A percentile compares a stretch with the other conserved stretches of the same genome.
Evolutionary conservation across 2,329 filamentous ascomycete genomes (phyloP).

Genomic region (Fusarium sp.): DNA sequence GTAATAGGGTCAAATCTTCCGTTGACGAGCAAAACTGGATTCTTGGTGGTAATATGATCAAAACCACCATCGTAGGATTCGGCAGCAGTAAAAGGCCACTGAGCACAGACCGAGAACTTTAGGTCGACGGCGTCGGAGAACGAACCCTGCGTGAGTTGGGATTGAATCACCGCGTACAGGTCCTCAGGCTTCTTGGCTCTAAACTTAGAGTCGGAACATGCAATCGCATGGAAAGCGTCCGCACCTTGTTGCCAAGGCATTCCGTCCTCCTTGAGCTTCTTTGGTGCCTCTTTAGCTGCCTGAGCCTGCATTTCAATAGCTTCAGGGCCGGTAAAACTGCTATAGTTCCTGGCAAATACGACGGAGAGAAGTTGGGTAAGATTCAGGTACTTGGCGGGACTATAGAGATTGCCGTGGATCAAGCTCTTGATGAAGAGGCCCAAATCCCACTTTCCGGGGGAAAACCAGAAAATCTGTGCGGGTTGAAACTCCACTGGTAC

Average conservation of each 20-base stretch:
- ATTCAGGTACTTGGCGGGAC: neutral
- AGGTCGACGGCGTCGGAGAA: neutral
- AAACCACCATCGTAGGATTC: neutral
- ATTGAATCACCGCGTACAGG: neutral
- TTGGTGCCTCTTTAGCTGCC: neutral
- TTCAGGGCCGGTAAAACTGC: neutral
- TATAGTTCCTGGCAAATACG: neutral
- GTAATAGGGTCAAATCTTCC: too few relatives aligned
- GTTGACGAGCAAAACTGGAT: neutral
- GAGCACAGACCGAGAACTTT: neutral
- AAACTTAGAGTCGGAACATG: neutral
- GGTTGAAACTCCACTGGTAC: neutral
- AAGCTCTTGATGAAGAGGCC: neutral
- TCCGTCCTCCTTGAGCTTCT: neutral
- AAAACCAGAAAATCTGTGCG: neutral
- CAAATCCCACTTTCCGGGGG: neutral
- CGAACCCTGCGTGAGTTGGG: neutral
- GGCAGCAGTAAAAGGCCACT: neutral
- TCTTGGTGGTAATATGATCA: neutral
- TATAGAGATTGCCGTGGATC: neutral
- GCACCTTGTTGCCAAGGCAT: neutral
- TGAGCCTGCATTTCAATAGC: neutral
- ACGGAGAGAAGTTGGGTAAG: neutral
- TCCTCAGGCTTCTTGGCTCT: neutral
- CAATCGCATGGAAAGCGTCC: neutral